Conservation (phyloP, 176 grass and related monocot species). For the Oryza longistaminata region DNA sequence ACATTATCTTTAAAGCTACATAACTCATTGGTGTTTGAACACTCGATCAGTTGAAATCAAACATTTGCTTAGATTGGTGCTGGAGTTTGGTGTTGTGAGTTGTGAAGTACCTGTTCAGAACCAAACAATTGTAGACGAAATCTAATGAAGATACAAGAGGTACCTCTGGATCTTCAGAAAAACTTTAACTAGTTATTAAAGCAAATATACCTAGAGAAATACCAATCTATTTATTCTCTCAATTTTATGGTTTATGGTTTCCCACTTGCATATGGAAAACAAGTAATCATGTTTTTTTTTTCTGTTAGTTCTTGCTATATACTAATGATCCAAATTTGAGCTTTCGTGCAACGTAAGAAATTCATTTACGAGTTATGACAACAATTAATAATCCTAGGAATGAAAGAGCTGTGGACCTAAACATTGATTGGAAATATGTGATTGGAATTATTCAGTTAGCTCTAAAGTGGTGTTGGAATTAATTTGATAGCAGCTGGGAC, state of each 20-base stretch:
- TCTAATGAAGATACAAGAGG: not conserved
- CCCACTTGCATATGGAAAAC: not conserved
- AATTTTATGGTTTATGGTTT: not conserved
- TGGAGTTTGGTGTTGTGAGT: not conserved
- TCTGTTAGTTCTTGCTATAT: not conserved
- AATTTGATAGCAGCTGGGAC: not conserved
- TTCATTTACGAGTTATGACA: not conserved
- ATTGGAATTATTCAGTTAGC: not conserved
- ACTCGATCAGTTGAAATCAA: slow-evolving; percentile 13
- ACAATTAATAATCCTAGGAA: not conserved
- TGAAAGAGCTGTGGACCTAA: too few species aligned
- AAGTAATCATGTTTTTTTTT: not conserved
- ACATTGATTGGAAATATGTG: not conserved
- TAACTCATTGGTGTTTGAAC: slow-evolving; percentile 23
- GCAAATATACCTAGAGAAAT: not conserved
- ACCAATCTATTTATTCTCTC: not conserved
- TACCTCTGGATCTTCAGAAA: not conserved
- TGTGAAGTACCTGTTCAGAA: not conserved
- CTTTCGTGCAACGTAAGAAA: not conserved
- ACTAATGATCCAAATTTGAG: not conserved
- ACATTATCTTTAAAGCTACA: slow-evolving; percentile 13
- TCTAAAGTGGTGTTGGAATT: not conserved
- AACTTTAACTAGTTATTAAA: not conserved
- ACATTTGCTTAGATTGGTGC: not conserved
- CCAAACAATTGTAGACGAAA: not conserved